Evolutionary conservation across 768 basidiomycete genomes (phyloP), one percentile per base, ranked within the genome.

Genomic region (Panaeolus cyanescens): DNA sequence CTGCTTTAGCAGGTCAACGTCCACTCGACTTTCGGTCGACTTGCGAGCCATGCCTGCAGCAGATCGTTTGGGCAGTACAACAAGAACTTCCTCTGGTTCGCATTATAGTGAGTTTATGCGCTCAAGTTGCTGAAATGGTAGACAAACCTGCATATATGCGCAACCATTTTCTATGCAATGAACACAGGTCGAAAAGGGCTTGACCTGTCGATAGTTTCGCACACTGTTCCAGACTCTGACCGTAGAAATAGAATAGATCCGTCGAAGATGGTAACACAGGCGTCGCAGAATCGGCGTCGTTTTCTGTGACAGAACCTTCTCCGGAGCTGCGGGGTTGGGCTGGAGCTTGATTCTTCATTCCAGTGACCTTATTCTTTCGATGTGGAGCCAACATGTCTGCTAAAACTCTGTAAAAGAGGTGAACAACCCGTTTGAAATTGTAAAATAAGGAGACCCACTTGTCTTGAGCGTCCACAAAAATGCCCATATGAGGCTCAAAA

Each of bases 381-480:
- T 96, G 92, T 17, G 88, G 85, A 4, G 90, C 86, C 31, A 99
- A 81, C 92, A 99, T 96, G 65, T 96, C 96, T 1, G 91, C 77
- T 19, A 99, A 83, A 4, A 92, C 90, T 72, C 95, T 97, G 59
- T 32, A 28, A 32, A 37, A 25, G 42, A 61, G 8, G 56, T 15
- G 36, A 57, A 50, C 30, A 25, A 32, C 20, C 34, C 22, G 5
- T 5, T 54, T 15, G 10, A 12, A 19, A 42, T 28, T 36, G 64
- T 34, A 55, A 34, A 22, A 15, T 12, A 5, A 17, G 20, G 30
- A 40, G 62, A 68, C 83, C 33, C 64, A 93, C 95, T 90, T 94
- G 81, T 98, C 95, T 71, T 99, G 97, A 32, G 97, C 95, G 59
- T 97, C 93, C 42, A 99, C 90, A 68, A 96, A 99, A 36, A 99